A percentile compares a stretch with the other conserved stretches of the same genome.
Evolutionary conservation across 768 basidiomycete species (phyloP).

Genomic region (Imleria badia): DNA sequence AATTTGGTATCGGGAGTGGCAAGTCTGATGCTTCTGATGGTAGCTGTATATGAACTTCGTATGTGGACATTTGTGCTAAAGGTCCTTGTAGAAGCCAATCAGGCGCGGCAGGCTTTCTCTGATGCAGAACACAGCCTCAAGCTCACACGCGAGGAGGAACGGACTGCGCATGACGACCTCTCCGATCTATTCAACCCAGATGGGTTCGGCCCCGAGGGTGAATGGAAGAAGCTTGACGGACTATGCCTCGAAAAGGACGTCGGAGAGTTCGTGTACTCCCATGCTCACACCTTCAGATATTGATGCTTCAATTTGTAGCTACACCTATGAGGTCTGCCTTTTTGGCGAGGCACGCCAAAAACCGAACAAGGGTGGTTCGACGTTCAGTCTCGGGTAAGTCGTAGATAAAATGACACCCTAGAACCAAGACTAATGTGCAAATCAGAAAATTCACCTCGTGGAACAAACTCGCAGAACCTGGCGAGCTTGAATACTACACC

Average conservation of each 20-base stretch:
- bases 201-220: slow-evolving; percentile 76
- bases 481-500: slow-evolving; percentile 72
- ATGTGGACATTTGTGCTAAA: slow-evolving; percentile 1
- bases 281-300: not conserved
- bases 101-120: slow-evolving; percentile 59
- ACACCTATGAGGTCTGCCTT: slow-evolving; percentile 92
- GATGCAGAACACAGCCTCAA: slow-evolving; percentile 64
- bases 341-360: slow-evolving; percentile 89
- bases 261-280: slow-evolving; percentile 76
- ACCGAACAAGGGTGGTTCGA: slow-evolving; percentile 73
- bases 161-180: slow-evolving; percentile 56
- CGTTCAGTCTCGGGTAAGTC: slow-evolving; percentile 80
- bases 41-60: slow-evolving; percentile 12
- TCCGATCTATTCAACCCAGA: slow-evolving; percentile 62
- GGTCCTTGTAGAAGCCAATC: slow-evolving; percentile 48
- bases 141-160: slow-evolving; percentile 49
- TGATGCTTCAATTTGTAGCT: slow-evolving; percentile 46
- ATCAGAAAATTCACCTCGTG: slow-evolving; percentile 75
- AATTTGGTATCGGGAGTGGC: slow-evolving; percentile 55
- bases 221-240: slow-evolving; percentile 94
- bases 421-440: slow-evolving; percentile 2
- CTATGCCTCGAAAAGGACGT: slow-evolving; percentile 76
- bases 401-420: not conserved
- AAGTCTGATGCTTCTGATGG: slow-evolving; percentile 42
- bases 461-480: slow-evolving; percentile 61